Percentiles rank a stretch among this genome's conserved stretches.
Conservation (phyloP, 1,284 basidiomycete genomes). For the Marasmius oreades region DNA sequence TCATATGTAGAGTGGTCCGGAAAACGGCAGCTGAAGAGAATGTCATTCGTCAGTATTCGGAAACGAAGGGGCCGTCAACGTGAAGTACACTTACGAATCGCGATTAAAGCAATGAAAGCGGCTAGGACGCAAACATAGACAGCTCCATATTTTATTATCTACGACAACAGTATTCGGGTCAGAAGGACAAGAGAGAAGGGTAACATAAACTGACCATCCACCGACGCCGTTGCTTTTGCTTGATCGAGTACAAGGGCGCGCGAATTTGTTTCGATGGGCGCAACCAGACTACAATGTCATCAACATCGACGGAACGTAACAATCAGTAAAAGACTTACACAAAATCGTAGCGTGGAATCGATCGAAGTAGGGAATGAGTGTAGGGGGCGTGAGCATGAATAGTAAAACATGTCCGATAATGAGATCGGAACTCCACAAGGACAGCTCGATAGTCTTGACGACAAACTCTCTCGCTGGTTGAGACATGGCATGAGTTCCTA, state of each 20-base stretch:
- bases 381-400: slow-evolving; percentile 72
- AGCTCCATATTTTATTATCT: slow-evolving; percentile 76
- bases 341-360: slow-evolving; percentile 72
- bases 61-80: background rate
- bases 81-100: slow-evolving; percentile 57
- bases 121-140: slow-evolving; percentile 74
- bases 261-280: slow-evolving; percentile 89
- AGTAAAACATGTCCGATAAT: slow-evolving; percentile 63
- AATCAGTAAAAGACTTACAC: slow-evolving; percentile 44
- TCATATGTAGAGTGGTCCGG: slow-evolving; percentile 52
- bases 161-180: background rate
- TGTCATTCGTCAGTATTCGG: slow-evolving; percentile 4
- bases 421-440: slow-evolving; percentile 78
- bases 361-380: slow-evolving; percentile 74
- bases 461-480: slow-evolving; percentile 87
- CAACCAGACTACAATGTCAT: slow-evolving; percentile 62
- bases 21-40: slow-evolving; percentile 51
- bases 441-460: slow-evolving; percentile 84
- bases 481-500: slow-evolving; percentile 85
- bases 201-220: slow-evolving; percentile 64
- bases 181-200: background rate
- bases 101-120: slow-evolving; percentile 75
- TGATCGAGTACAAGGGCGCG: slow-evolving; percentile 88
- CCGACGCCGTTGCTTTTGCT: slow-evolving; percentile 82
- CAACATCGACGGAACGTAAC: slow-evolving; percentile 17